Evolutionary conservation across 352 stramenopile species (phyloP), one percentile per base, ranked within the genome.

Genomic region (Phytophthora pisi): DNA sequence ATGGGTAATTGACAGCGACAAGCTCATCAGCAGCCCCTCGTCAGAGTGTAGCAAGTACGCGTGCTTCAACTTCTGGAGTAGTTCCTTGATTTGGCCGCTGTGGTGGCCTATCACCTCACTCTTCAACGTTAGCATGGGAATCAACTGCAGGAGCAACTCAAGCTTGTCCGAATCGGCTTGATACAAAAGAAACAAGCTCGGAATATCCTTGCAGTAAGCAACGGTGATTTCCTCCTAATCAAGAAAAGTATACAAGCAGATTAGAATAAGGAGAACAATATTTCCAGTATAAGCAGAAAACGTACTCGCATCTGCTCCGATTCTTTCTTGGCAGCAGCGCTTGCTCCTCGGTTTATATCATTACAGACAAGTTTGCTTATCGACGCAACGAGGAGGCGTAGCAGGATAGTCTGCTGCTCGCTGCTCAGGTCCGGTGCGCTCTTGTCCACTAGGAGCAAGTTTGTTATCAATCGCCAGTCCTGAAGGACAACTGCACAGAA

Each of bases 101-200:
- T 94, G 82, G n/a, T 91, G 80, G 6, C 83, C 85, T 58, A 84
- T 88, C 30, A 92, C 75, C 7, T 92, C 77, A 26, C 73, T 78
- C 18, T 71, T 82, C 51, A 93, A 56, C 1, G 82, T 74, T 31
- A 95, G 55, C 67, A 92, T 81, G 3, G 89, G 86, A 20, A 95
- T 89, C 36, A 95, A 69, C 65, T 95, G 71, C 23, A 93, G 76
- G 28, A 96, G 61, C 45, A 95, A 65, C 3, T 72, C 79, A 18
- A 96, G 53, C 42, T 96, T 96, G 57, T 93, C 86, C 2, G 79
- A 71, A 50, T 96, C 89, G 0, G 88, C 84, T 61, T 96, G 87
- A 36, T 91, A 95, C 26, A 82, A 66, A 40, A 88, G 65, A 9
- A 96, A 81, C 57, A 96, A 66, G 10, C 67, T 88, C 15, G 89